Evolutionary conservation across 2,329 filamentous ascomycete genomes (phyloP).

Genomic region (Ilyonectria sp.): DNA sequence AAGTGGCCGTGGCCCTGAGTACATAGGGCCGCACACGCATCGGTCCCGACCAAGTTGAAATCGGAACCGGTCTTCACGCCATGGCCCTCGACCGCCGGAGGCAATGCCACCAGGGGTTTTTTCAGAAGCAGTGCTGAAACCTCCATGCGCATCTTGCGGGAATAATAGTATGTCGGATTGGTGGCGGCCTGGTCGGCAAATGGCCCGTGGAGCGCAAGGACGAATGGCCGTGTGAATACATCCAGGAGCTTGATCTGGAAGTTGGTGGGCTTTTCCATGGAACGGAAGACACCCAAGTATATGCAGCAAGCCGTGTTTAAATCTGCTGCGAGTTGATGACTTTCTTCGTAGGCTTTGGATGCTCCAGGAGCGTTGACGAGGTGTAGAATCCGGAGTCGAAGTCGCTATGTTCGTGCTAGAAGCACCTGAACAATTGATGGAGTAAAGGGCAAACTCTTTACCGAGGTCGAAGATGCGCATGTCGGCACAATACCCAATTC

Average conservation of each 20-base stretch:
- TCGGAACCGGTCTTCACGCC: not conserved
- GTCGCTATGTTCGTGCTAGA: constrained; percentile 34
- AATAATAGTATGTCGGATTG: constrained; percentile 61
- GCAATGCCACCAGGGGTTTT: constrained; percentile 8
- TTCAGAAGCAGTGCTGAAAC: constrained; percentile 17
- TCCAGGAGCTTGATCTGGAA: constrained; percentile 36
- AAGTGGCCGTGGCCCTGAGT: constrained; percentile 27
- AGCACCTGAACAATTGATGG: constrained; percentile 22
- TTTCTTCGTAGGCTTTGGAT: constrained; percentile 26
- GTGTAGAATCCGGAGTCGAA: constrained; percentile 33
- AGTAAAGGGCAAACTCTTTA: constrained; percentile 3
- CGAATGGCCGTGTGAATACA: constrained; percentile 32
- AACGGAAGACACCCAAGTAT: constrained; percentile 5
- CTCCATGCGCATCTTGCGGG: constrained; percentile 59
- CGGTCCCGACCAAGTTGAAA: not conserved
- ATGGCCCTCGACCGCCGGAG: not conserved
- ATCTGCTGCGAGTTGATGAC: constrained; percentile 25
- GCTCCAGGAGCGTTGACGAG: constrained; percentile 29
- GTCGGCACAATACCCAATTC: not conserved
- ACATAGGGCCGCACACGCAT: constrained; percentile 17
- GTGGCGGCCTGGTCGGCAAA: constrained; percentile 55
- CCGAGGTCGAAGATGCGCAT: not conserved
- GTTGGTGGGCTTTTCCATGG: constrained; percentile 13
- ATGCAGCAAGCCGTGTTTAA: constrained; percentile 14
- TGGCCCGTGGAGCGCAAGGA: constrained; percentile 63